Conservation (phyloP, 140 eudicot genomes). For the Senecio squalidus region DNA sequence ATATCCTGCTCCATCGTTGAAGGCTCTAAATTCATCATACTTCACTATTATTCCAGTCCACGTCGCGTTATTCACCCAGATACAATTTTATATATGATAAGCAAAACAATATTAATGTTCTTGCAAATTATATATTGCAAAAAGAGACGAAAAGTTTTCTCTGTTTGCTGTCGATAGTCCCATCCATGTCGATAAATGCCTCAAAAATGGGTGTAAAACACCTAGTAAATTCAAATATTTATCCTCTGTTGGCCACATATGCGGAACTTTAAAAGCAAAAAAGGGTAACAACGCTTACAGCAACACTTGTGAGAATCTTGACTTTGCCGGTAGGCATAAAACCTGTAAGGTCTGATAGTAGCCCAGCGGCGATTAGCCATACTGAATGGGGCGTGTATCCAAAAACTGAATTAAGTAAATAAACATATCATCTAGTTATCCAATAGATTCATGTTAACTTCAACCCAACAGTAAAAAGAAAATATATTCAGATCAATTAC, state of each 20-base stretch:
- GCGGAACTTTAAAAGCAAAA: slow-evolving; percentile 2
- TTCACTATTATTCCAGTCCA: slow-evolving; percentile 26
- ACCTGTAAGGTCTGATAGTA: slow-evolving; percentile 59
- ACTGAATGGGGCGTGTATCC: slow-evolving; percentile 91
- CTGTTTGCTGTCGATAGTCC: slow-evolving; percentile 64
- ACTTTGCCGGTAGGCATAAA: slow-evolving; percentile 62
- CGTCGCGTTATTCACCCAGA: slow-evolving; percentile 60
- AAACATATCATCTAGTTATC: not conserved
- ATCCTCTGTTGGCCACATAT: not conserved
- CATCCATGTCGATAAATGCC: slow-evolving; percentile 94
- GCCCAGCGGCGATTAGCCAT: slow-evolving; percentile 65
- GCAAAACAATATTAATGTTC: not conserved
- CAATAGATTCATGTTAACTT: not conserved
- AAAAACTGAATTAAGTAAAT: slow-evolving; percentile 49
- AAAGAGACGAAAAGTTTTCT: slow-evolving; percentile 53
- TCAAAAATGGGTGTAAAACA: slow-evolving; percentile 73
- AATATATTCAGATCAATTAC: not conserved
- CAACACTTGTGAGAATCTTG: slow-evolving; percentile 77
- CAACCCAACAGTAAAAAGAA: too few species aligned
- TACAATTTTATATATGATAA: not conserved
- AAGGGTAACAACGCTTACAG: slow-evolving; percentile 47
- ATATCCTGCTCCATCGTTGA: slow-evolving; percentile 37
- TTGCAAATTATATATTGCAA: slow-evolving; percentile 1
- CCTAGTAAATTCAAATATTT: slow-evolving; percentile 27
- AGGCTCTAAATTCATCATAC: slow-evolving; percentile 24